Evolutionary conservation across 164 flowering plant genomes (phyloP).

Genomic region (Dillenia turbinata): DNA sequence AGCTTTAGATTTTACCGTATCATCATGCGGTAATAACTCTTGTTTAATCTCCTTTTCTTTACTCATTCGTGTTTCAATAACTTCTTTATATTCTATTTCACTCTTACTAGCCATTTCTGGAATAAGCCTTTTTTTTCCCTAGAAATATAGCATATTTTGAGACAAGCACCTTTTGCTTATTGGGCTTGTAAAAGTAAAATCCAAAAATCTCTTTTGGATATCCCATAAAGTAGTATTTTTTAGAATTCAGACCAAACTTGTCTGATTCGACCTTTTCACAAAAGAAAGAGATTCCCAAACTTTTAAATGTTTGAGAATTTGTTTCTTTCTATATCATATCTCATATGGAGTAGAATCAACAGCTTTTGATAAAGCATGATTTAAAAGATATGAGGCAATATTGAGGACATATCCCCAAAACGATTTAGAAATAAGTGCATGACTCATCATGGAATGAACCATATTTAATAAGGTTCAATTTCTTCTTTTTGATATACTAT

Average conservation of each 20-base stretch:
- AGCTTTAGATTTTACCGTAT: neutral
- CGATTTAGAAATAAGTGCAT: neutral
- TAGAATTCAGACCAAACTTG: neutral
- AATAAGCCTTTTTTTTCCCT: too few relatives aligned
- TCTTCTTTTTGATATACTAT: neutral
- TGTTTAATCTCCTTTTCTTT: too few relatives aligned
- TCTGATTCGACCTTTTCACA: neutral
- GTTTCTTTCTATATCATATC: neutral
- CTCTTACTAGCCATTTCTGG: neutral
- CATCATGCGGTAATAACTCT: neutral
- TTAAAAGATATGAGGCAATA: too few relatives aligned
- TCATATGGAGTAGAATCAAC: neutral
- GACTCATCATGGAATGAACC: neutral
- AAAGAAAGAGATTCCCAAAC: neutral
- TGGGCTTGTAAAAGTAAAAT: neutral
- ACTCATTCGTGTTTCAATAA: neutral
- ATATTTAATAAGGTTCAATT: neutral
- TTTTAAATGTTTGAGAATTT: neutral
- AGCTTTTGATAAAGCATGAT: too few relatives aligned
- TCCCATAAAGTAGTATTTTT: conserved; percentile 2
- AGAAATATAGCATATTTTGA: too few relatives aligned
- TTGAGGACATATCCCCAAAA: neutral
- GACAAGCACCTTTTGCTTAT: neutral
- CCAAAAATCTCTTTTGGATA: neutral
- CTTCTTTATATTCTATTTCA: neutral